Evolutionary conservation across 140 eudicot genomes (phyloP).

Genomic region (Cichorium intybus): DNA sequence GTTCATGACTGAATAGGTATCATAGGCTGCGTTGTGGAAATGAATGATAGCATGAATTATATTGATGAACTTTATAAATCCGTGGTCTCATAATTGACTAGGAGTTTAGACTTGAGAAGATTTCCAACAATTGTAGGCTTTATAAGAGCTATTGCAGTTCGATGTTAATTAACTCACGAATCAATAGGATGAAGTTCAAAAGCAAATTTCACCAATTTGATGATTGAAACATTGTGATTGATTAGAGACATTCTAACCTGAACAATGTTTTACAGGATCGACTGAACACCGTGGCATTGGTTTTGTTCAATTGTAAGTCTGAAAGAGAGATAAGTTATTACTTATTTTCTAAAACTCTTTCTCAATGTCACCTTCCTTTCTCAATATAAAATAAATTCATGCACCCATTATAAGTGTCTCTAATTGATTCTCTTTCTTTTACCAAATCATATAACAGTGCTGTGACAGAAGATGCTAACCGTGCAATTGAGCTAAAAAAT

Average conservation of each 20-base stretch:
- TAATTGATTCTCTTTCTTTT: not conserved
- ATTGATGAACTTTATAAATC: not conserved
- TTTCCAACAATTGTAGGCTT: not conserved
- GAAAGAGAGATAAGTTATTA: constrained; percentile 8
- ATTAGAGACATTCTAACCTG: not conserved
- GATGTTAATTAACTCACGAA: too few relatives aligned
- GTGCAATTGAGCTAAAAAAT: constrained; percentile 87
- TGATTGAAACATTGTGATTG: not conserved
- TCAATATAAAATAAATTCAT: not conserved
- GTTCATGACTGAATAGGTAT: not conserved
- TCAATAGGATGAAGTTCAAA: too few relatives aligned
- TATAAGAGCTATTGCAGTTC: not conserved
- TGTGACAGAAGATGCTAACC: constrained; percentile 77
- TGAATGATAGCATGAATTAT: not conserved
- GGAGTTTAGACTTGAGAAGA: not conserved
- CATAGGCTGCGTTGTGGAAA: not conserved
- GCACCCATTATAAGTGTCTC: not conserved
- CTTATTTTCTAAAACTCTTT: not conserved
- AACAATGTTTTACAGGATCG: constrained; percentile 56
- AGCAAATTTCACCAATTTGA: not conserved
- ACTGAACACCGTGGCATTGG: constrained; percentile 85
- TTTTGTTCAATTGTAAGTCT: constrained; percentile 93
- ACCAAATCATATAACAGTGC: constrained; percentile 44
- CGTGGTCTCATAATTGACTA: not conserved
- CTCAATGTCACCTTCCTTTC: not conserved